A percentile compares a stretch with the other conserved stretches of the same genome.
phyloP scores from a whole-genome alignment of 208 protist genomes.

The Herpetomonas muscarum region DNA sequence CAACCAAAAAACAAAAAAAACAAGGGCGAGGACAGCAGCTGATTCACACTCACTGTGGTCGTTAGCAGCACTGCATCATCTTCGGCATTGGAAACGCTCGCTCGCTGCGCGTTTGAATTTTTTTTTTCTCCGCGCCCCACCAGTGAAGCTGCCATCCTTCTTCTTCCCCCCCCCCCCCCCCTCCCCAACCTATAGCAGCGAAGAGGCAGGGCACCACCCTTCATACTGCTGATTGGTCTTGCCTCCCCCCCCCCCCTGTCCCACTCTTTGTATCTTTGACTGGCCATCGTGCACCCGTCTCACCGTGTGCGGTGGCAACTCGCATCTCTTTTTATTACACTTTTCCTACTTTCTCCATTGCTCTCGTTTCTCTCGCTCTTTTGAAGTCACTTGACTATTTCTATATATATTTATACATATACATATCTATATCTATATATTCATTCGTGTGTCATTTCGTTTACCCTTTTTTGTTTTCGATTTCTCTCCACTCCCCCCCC shows the following conservation, averaged over 20 bases:
- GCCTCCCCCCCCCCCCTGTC: not conserved
- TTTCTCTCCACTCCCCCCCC: not conserved
- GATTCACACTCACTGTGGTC: not conserved
- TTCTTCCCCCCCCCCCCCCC: not conserved
- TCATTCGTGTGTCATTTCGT: conserved; percentile 1
- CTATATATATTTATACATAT: not conserved
- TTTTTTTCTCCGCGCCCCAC: not conserved
- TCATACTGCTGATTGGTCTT: not conserved
- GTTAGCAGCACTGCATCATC: not conserved
- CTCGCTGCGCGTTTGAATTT: not conserved
- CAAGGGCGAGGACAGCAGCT: too few relatives aligned
- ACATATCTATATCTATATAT: not conserved
- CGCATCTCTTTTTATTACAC: not conserved
- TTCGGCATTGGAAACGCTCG: not conserved
- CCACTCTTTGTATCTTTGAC: not conserved
- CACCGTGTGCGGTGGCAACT: not conserved
- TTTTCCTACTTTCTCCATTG: not conserved
- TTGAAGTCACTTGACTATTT: not conserved
- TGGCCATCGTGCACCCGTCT: not conserved
- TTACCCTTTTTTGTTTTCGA: not conserved
- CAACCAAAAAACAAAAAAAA: too few relatives aligned
- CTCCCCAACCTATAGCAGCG: not conserved
- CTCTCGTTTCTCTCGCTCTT: not conserved
- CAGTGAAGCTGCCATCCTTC: not conserved
- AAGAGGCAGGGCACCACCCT: not conserved